Conservation (phyloP, 164 flowering plant species). For the Taxillus chinensis region DNA sequence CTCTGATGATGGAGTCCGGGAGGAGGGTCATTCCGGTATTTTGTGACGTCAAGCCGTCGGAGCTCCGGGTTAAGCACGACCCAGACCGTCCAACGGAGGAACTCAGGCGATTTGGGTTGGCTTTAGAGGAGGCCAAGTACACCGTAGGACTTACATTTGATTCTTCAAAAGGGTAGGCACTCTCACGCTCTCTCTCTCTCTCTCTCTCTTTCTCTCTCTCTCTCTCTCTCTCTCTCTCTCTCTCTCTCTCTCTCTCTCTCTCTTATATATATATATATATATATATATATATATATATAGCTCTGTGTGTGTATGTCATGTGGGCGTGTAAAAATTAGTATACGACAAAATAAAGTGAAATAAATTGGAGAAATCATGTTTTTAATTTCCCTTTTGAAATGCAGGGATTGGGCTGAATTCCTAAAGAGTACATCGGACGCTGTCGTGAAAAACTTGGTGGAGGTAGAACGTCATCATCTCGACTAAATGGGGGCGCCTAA, state of each 20-base stretch:
- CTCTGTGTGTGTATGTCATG: too few relatives aligned
- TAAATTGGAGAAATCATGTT: too few relatives aligned
- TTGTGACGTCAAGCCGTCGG: slow-evolving; percentile 53
- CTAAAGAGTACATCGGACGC: neutral
- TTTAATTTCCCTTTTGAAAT: neutral
- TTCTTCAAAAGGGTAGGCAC: slow-evolving; percentile 35
- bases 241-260: too few relatives aligned
- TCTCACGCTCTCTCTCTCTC: too few relatives aligned
- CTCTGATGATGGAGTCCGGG: slow-evolving; percentile 38
- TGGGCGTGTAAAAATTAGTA: too few relatives aligned
- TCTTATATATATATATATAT: too few relatives aligned
- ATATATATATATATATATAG: too few relatives aligned
- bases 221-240: too few relatives aligned
- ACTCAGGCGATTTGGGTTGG: slow-evolving; percentile 26
- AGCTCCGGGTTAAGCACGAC: slow-evolving; percentile 27
- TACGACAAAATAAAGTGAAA: too few relatives aligned
- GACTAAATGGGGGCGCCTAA: too few relatives aligned
- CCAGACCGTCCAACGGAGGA: slow-evolving; percentile 20
- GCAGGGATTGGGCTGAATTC: slow-evolving; percentile 1
- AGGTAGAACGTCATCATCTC: neutral
- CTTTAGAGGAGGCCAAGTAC: slow-evolving; percentile 48
- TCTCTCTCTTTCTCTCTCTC: too few relatives aligned
- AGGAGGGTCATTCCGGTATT: slow-evolving; percentile 56
- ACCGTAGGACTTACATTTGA: slow-evolving; percentile 63
- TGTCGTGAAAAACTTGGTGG: neutral